Percentiles rank a stretch among this genome's conserved stretches.
Evolutionary conservation across 2,329 filamentous ascomycete species (phyloP).

Genomic region (Trichophyton verrucosum): DNA sequence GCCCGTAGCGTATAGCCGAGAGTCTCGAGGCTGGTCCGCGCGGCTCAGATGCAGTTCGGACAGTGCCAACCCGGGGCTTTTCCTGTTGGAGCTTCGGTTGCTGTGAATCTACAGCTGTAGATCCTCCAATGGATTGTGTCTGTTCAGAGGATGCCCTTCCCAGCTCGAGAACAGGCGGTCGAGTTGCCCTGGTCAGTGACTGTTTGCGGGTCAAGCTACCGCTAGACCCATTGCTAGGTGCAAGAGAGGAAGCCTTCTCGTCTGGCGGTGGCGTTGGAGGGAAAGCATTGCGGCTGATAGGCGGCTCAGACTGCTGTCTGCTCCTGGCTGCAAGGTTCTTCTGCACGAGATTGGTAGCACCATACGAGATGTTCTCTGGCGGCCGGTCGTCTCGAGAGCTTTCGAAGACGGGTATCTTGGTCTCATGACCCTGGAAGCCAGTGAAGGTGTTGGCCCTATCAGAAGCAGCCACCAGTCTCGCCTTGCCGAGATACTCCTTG

Average conservation of each 20-base stretch:
- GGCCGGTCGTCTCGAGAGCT: conserved; percentile 58
- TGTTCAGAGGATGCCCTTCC: conserved; percentile 20
- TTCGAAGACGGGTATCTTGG: conserved; percentile 39
- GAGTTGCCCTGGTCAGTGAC: conserved; percentile 37
- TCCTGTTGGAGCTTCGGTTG: conserved; percentile 18
- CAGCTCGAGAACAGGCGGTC: conserved; percentile 35
- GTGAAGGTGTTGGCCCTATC: conserved; percentile 71
- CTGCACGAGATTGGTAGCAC: conserved; percentile 85
- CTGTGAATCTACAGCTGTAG: background rate
- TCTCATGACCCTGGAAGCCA: conserved; percentile 67
- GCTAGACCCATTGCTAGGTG: conserved; percentile 16
- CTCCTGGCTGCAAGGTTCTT: conserved; percentile 62
- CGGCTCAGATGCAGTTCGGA: conserved; percentile 41
- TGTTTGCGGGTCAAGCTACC: conserved; percentile 34
- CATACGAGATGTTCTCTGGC: conserved; percentile 74
- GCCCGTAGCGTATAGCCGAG: conserved; percentile 18
- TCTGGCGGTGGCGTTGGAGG: conserved; percentile 98
- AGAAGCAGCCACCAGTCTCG: conserved; percentile 79
- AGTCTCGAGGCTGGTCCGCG: conserved; percentile 31
- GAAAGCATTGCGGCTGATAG: conserved; percentile 67
- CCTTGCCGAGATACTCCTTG: conserved; percentile 94
- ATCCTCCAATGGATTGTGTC: conserved; percentile 19
- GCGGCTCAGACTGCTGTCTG: conserved; percentile 75
- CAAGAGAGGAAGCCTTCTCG: conserved; percentile 42
- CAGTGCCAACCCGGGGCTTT: conserved; percentile 35